Evolutionary conservation across 2,329 filamentous ascomycete genomes (phyloP).

Genomic region (Colletotrichum simmondsii): DNA sequence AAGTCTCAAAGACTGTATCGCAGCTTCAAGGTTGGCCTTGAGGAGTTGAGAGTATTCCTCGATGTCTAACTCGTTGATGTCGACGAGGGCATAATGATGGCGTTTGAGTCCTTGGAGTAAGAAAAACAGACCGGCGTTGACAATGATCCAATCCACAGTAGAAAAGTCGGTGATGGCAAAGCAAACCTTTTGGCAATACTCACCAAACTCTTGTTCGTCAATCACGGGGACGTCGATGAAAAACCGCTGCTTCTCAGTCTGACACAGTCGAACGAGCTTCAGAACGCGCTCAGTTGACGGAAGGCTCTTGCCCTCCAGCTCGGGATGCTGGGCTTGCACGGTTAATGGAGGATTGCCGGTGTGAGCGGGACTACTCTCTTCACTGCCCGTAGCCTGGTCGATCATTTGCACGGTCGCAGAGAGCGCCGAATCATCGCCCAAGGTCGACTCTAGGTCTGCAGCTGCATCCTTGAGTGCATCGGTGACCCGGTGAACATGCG

Average conservation of each 20-base stretch:
- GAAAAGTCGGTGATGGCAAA: background rate
- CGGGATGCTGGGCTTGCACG: background rate
- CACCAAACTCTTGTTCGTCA: background rate
- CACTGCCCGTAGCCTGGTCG: background rate
- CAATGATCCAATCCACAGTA: background rate
- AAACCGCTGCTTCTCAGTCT: background rate
- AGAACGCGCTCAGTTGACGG: background rate
- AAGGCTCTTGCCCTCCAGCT: background rate
- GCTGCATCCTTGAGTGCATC: background rate
- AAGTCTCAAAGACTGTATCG: background rate
- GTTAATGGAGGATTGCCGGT: background rate
- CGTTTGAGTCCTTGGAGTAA: background rate
- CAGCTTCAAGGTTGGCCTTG: background rate
- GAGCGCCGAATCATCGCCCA: background rate
- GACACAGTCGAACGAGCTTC: background rate
- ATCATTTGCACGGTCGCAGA: background rate
- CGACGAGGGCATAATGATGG: background rate
- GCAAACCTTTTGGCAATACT: background rate
- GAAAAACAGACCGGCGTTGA: background rate
- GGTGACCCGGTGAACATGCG: background rate
- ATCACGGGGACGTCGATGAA: background rate
- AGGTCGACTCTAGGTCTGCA: background rate
- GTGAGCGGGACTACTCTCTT: background rate
- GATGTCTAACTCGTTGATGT: background rate
- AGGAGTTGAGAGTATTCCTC: background rate